These are phyloP conservation scores for Heteromeles arbutifolia DNA, from an alignment of 306 rosid species.

Conservation along the genomic window DNA sequence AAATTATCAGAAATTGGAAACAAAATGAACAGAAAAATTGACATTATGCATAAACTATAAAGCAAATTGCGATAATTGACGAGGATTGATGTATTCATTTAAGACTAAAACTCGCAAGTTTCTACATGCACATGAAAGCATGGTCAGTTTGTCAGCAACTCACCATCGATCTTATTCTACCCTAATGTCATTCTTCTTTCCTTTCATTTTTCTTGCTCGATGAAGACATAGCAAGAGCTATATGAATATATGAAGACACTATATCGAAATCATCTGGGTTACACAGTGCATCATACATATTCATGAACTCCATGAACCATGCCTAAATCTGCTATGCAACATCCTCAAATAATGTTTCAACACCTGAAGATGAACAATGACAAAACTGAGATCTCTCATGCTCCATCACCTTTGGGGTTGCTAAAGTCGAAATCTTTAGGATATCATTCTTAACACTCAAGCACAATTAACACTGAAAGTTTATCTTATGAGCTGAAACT, in stretches of 20 bases:
- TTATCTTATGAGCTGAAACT: neutral
- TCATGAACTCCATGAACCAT: neutral
- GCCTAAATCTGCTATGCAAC: neutral
- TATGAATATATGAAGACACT: too few relatives aligned
- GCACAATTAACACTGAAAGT: neutral
- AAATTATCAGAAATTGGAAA: neutral
- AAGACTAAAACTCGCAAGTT: neutral
- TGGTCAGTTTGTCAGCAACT: neutral
- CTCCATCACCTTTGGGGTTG: neutral
- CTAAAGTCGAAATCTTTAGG: neutral
- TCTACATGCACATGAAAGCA: neutral
- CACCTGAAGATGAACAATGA: neutral
- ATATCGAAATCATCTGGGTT: neutral
- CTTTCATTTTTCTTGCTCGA: neutral
- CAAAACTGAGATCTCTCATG: neutral
- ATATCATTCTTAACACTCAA: neutral
- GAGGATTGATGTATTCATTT: neutral
- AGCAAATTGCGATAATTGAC: neutral
- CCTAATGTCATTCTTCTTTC: neutral
- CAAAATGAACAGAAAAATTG: neutral
- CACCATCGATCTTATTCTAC: neutral
- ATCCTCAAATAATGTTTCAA: neutral
- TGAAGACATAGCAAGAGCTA: neutral
- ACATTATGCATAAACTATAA: neutral
- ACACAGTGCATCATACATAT: neutral